These are phyloP conservation scores for Aquilaria sinensis DNA, from an alignment of 345 rosid genomes.

Conservation along the genomic window DNA sequence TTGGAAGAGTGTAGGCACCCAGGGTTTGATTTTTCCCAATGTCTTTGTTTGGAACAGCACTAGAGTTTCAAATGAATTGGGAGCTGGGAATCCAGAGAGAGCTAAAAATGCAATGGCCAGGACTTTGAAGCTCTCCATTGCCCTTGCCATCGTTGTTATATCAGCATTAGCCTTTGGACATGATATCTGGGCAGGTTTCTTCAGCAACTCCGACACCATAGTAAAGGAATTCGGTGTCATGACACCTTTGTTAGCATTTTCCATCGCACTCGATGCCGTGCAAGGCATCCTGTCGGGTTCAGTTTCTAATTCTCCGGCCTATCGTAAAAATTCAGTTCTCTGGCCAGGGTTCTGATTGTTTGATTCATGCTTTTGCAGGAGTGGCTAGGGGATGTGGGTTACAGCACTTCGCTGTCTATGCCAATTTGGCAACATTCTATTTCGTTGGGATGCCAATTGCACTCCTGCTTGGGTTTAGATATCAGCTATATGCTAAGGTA, in stretches of 20 bases:
- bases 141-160: constrained; percentile 42
- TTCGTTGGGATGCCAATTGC: constrained; percentile 52
- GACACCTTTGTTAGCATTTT: constrained; percentile 47
- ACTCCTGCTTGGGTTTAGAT: constrained; percentile 47
- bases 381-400: constrained; percentile 78
- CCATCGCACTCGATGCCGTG: constrained; percentile 49
- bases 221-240: constrained; percentile 40
- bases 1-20: not conserved
- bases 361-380: constrained; percentile 22
- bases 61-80: constrained; percentile 76
- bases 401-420: constrained; percentile 52
- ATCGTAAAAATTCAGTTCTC: not conserved
- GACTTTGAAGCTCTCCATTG: constrained; percentile 42
- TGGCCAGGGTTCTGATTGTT: no score
- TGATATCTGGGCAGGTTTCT: constrained; percentile 54
- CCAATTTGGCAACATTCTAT: constrained; percentile 34
- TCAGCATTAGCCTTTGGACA: constrained; percentile 41
- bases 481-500: constrained; percentile 45
- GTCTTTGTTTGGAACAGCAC: constrained; percentile 35
- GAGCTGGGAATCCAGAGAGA: constrained; percentile 39
- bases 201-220: constrained; percentile 38
- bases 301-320: not conserved
- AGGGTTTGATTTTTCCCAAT: no score
- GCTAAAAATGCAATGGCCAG: constrained; percentile 51
- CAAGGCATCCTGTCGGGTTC: constrained; percentile 70